Base-by-base conservation (phyloP, 192 early-diverging fungal genomes). In the Spinellus fusiger region DNA sequence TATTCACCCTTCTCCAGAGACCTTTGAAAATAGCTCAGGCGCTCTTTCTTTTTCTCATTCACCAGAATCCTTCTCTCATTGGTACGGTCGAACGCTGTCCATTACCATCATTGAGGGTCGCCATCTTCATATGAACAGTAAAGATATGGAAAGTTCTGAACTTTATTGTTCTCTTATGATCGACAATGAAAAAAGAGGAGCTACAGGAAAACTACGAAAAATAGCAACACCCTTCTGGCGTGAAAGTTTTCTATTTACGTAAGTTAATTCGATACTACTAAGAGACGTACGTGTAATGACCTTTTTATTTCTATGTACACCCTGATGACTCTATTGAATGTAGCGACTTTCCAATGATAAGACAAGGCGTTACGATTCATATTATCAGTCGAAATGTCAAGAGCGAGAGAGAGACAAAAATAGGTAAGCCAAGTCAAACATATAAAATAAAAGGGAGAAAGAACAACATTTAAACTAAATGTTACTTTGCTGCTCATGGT, bases 211-310 rank as follows among this genome's bases (percentile, higher is more conserved):
- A 9, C 67, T 72, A n/a, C 59, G 56, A 16, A 71, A 69, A 13
- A 55, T 54, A 13, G 12, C 53, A 13, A 31, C 66, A 9, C 68
- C 74, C 15, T 73, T 73, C 37, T 79, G 77, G 77, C 47, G 71
- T 26, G 77, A 79, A 37, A 64, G 61, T 13, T 75, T 79, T 56
- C 64, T 68, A 20, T 69, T 79, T 38, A 71, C 65, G 77, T 75
- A 70, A 56, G 64, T 28, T 57, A 28, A 31, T 3, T 47, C 46
- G 8, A 37, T 26, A 48, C 4, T 7, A 20, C 13, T 28, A n/a
- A 22, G 44, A 15, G 38, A 10, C 10, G 16, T 6, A 4, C 26
- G 23, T 54, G 9, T 20, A 31, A 20, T 50, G 5, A 46, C 16
- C 23, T 54, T 56, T 32, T 7, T 5, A 20, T 56, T 25, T 10